Base-by-base conservation (phyloP, 106 monocot species). In the Dioscorea zingiberensis region DNA sequence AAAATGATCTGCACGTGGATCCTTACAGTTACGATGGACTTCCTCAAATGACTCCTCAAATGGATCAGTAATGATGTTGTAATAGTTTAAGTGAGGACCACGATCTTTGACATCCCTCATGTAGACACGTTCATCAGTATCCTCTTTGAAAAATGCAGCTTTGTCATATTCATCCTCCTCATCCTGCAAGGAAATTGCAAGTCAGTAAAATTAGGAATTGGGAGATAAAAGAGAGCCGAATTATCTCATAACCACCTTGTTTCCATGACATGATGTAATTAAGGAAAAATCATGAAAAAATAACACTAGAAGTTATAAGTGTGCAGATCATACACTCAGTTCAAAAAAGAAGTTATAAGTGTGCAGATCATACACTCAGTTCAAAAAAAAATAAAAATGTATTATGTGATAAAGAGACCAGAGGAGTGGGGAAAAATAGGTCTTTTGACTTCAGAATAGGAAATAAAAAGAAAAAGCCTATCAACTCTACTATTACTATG, bases 151-250 rank as follows among this genome's bases (percentile, higher is more conserved):
- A 27, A 87, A 46, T 22, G 98, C 98, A 29, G 62, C 73, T 82
- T 73, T 82, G 48, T 99, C 98, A 68, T 66, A 93, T 78, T 89
- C 87, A 72, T 99, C 98, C 68, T 99, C 98, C 68, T 99, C 98
- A 46, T 99, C 98, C 98, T 99, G 80, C 46, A 69, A 69, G 11
- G 54, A 53, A 58, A 47, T 53, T 55, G 38, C 21, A 23, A 48
- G 47, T 24, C 6, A 25, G 64, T 47, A 15, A 64, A 56, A 56
- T 27, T 16, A 13, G 11, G 17, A 51, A 51, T 51, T 51, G 15
- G 38, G 10, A 38, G 38, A 38, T 38, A 1, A 38, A n/a, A 38
- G 51, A 0, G 51, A 51, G 51, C 4, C 15, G 5, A 19, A 19
- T 18, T 16, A 51, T 51, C 13, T 51, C 14, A 38, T 38, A 38